Evolutionary conservation across 768 basidiomycete species (phyloP), one percentile per base, ranked within the genome.

Genomic region (Pleurotus tuber-regium): DNA sequence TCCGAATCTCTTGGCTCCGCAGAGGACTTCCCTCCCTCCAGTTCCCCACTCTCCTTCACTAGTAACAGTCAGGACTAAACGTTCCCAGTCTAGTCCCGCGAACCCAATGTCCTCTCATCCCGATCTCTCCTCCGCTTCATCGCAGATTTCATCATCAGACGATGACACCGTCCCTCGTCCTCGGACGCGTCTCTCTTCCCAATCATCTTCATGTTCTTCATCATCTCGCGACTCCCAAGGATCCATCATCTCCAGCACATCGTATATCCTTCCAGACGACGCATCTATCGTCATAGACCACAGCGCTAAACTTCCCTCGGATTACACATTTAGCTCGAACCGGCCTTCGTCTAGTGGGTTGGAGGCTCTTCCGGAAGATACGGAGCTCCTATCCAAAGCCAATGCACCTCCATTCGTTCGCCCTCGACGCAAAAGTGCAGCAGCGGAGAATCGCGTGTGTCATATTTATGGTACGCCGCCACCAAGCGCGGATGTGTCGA

Each of bases 221-320:
- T 23, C 63, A 60, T 30, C 62, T 57, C 30, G 30, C 50, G 18
- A 58, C 61, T 28, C 51, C 57, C 23, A 53, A 57, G 31, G 28
- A 19, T 48, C 46, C 8, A 48, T 48, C 23, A 18, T 48, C 14
- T 46, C 64, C 33, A 67, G 61, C 29, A 57, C 59, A 43, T 70
- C 75, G 4, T 61, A 59, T 40, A 70, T 75, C 38, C 55, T 54
- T n/a, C 65, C 61, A 21, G 75, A 73, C 29, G 73, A 77, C 11
- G 62, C 61, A n/a, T 67, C 74, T 31, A 54, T 78, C 25, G 60
- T 66, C 8, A 79, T 78, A 50, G 70, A 71, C 26, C 70, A 78
- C 54, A 74, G 76, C 12, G 35, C 51, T 62, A 19, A 51, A 36
- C 31, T 47, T 16, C 28, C 41, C 9, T 48, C 38, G 5, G 31